These are phyloP conservation scores for Scheffersomyces segobiensis DNA, from an alignment of 1,139 yeast genomes.

Conservation along the genomic window DNA sequence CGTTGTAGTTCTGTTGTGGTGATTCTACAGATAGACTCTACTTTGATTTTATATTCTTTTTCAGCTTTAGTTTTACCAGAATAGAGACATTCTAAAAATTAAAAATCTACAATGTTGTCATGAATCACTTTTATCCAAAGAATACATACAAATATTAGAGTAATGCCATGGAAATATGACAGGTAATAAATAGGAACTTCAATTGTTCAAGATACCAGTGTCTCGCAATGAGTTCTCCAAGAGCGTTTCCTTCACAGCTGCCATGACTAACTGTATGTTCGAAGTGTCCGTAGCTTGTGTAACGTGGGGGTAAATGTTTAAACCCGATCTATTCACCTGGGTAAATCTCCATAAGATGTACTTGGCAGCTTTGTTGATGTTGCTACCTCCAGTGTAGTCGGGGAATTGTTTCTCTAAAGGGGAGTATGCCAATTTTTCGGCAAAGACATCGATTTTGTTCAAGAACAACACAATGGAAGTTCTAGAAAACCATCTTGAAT, in stretches of 20 bases:
- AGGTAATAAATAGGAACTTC: not conserved
- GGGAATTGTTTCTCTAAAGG: constrained; percentile 86
- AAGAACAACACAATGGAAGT: constrained; percentile 83
- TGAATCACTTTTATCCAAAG: not conserved
- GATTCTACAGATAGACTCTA: not conserved
- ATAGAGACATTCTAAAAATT: not conserved
- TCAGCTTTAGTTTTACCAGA: not conserved
- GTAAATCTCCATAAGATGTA: constrained; percentile 90
- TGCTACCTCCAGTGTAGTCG: constrained; percentile 86
- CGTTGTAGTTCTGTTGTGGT: not conserved
- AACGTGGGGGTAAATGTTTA: constrained; percentile 84
- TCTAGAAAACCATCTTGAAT: constrained; percentile 91
- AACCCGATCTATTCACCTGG: constrained; percentile 78
- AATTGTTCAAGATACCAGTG: constrained; percentile 65
- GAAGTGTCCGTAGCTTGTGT: constrained; percentile 95
- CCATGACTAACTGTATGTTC: constrained; percentile 84
- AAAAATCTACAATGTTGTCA: not conserved
- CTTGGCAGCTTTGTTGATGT: constrained; percentile 91
- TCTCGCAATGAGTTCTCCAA: constrained; percentile 82
- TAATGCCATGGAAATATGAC: not conserved
- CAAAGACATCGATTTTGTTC: constrained; percentile 87
- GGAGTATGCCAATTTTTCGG: constrained; percentile 77
- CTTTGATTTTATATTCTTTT: too few species aligned
- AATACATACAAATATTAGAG: not conserved
- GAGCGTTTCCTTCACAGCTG: constrained; percentile 88